Base-by-base conservation (phyloP, 768 basidiomycete genomes). In the Lentinula sp. region DNA sequence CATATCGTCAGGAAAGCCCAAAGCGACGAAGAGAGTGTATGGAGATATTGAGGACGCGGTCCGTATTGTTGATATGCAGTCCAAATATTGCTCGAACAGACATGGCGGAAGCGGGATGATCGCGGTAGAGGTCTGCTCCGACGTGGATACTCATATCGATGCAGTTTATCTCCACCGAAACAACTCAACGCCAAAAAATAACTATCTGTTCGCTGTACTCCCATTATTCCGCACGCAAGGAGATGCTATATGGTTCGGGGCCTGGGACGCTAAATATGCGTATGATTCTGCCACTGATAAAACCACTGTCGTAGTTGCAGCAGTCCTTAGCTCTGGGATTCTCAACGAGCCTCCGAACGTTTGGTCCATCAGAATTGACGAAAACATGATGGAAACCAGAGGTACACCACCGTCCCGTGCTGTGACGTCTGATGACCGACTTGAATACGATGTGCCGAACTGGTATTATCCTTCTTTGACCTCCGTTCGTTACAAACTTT, bases 71-170 rank as follows among this genome's bases (percentile, higher is more conserved):
- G 71, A 76, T 53, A 72, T 72, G 57, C 53, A 54, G 9, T 39
- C 53, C 5, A 54, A 37, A 23, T 16, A 15, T 8, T 20, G 6
- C 20, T 12, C 36, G 2, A 54, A 18, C n/a, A 20, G 8, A 39
- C 15, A 54, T 28, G 53, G 3, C 2, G 53, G 35, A 20, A 62
- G 66, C 37, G 66, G 61, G 18, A 65, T 66, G 49, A 65, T 75
- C 35, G 66, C 69, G 1, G 67, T 76, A 46, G 72, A 77, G 62
- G 77, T 79, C 23, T 80, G 78, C 73, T 73, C 64, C 42, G 69
- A 81, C 33, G 74, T 77, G 61, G 71, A 74, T 52, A 77, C 76
- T 0, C 73, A 77, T 57, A 74, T 78, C 18, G 72, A 71, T 35
- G 67, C 53, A 7, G 53, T 54, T 54, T 54, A 54, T 39, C 23